phyloP scores from a whole-genome alignment of 345 rosid genomes.

The Aquilaria sinensis region DNA sequence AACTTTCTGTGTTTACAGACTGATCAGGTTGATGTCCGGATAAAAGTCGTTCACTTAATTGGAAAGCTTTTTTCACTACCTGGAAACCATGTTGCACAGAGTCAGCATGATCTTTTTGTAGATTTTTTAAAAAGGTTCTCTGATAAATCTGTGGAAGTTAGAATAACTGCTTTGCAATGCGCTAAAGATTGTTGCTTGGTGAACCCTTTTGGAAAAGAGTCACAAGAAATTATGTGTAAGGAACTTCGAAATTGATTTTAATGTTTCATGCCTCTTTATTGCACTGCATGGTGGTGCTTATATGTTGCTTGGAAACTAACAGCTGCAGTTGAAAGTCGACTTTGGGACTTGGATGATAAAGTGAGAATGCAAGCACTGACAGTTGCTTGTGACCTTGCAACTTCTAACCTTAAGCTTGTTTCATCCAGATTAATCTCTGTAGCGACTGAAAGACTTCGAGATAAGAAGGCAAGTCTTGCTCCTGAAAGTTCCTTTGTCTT shows the following conservation, averaged over 20 bases:
- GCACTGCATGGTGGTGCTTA: conserved; percentile 8
- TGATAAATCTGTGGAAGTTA: conserved; percentile 89
- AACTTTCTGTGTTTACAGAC: conserved; percentile 33
- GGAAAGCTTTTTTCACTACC: conserved; percentile 67
- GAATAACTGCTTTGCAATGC: conserved; percentile 62
- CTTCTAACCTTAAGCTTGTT: conserved; percentile 40
- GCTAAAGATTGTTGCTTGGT: conserved; percentile 63
- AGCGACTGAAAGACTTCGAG: conserved; percentile 78
- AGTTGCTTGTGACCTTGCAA: conserved; percentile 74
- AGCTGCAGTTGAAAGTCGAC: conserved; percentile 78
- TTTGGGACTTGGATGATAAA: conserved; percentile 80
- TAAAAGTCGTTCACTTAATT: conserved; percentile 72
- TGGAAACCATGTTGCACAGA: conserved; percentile 40
- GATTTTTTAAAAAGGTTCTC: conserved; percentile 86
- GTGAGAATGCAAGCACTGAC: conserved; percentile 75
- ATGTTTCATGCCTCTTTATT: conserved; percentile 18
- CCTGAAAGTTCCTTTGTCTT: conserved; percentile 2
- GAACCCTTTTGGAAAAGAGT: conserved; percentile 49
- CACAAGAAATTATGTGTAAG: conserved; percentile 62
- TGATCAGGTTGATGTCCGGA: conserved; percentile 87
- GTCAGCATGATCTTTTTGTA: conserved; percentile 49
- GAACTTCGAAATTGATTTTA: conserved; percentile 11
- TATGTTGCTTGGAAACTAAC: conserved; percentile 22
- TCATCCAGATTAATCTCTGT: conserved; percentile 53
- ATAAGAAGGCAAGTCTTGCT: conserved; percentile 65